A percentile compares a stretch with the other conserved stretches of the same genome.
These are phyloP conservation scores for Phyllosticta citriasiana DNA, from an alignment of 2,329 filamentous ascomycete species.

Conservation along the genomic window DNA sequence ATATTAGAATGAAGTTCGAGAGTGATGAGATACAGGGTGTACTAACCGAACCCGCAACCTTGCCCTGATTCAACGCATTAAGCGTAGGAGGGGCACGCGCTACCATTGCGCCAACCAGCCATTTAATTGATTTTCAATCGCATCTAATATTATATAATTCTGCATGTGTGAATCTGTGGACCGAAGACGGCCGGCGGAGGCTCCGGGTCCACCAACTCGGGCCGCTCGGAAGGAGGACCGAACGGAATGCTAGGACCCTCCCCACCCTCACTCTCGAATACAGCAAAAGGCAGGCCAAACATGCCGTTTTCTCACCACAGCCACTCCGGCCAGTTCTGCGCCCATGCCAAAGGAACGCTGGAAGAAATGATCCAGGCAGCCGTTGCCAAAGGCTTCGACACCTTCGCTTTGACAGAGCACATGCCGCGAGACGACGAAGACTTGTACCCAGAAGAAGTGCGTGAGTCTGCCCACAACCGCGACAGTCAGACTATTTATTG, in stretches of 20 bases:
- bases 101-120: slow-evolving; percentile 13
- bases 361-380: slow-evolving; percentile 76
- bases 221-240: slow-evolving; percentile 1
- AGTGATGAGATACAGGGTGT: background rate
- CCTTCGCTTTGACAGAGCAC: slow-evolving; percentile 86
- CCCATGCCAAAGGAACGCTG: slow-evolving; percentile 74
- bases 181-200: background rate
- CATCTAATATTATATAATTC: background rate
- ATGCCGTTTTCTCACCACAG: slow-evolving; percentile 99
- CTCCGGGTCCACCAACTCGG: background rate
- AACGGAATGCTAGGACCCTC: slow-evolving; percentile 1
- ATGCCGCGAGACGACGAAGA: slow-evolving; percentile 76
- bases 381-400: slow-evolving; percentile 66
- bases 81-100: slow-evolving; percentile 8
- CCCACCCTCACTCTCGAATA: background rate
- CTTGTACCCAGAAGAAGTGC: slow-evolving; percentile 84
- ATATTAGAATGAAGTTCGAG: background rate
- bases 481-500: background rate
- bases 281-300: background rate
- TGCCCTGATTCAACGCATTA: background rate
- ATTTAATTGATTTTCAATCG: background rate
- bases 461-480: slow-evolving; percentile 5
- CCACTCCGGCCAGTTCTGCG: slow-evolving; percentile 96
- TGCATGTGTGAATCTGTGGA: too few species aligned
- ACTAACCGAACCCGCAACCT: slow-evolving; percentile 10